Evolutionary conservation across 2,329 filamentous ascomycete genomes (phyloP).

Genomic region (Monosporascus sp.): DNA sequence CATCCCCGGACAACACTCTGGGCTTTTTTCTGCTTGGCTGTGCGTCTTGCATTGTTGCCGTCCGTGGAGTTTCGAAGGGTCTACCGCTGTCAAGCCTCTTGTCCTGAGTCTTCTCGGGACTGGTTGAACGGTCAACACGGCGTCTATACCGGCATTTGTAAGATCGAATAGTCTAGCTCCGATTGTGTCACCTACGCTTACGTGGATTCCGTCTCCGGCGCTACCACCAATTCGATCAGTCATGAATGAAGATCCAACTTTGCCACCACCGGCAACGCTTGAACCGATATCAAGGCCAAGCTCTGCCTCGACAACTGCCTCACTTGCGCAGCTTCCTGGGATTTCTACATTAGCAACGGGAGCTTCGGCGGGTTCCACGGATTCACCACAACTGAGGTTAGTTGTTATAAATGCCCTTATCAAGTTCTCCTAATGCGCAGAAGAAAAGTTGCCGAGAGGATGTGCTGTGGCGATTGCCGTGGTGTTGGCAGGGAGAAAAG

Average conservation of each 20-base stretch:
- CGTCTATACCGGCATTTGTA: constrained; percentile 15
- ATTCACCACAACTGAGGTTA: constrained; percentile 43
- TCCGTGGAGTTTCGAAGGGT: not conserved
- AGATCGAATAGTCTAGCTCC: constrained; percentile 16
- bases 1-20: too few species aligned
- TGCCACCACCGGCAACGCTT: constrained; percentile 32
- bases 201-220: constrained; percentile 14
- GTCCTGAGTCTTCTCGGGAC: constrained; percentile 17
- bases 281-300: constrained; percentile 46
- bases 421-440: constrained; percentile 1
- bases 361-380: constrained; percentile 31
- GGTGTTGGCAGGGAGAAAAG: too few species aligned
- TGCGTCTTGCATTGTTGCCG: not conserved
- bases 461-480: not conserved
- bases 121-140: constrained; percentile 14
- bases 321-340: constrained; percentile 38
- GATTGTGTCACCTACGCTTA: constrained; percentile 13
- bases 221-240: constrained; percentile 21
- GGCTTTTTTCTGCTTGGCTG: not conserved
- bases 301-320: constrained; percentile 42
- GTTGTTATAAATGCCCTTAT: constrained; percentile 15
- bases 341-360: constrained; percentile 40
- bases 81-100: not conserved
- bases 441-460: not conserved
- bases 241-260: constrained; percentile 43